A percentile compares a stretch with the other conserved stretches of the same genome.
Evolutionary conservation across 345 rosid genomes (phyloP).

Genomic region (Salix suchowensis): DNA sequence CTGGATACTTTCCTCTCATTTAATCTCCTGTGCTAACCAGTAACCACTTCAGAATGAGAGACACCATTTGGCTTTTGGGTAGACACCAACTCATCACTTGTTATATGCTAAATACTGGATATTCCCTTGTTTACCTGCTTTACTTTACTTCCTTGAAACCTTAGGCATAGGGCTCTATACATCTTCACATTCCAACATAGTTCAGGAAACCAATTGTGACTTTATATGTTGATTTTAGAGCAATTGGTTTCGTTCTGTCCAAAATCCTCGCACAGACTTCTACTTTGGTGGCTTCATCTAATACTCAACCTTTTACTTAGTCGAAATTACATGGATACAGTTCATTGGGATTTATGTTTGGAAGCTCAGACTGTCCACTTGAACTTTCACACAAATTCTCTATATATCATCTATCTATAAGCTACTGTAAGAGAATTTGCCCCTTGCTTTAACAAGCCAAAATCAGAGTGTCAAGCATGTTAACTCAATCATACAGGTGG

Average conservation of each 20-base stretch:
- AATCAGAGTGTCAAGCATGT: background rate
- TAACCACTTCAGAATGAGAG: background rate
- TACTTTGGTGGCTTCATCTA: background rate
- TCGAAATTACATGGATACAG: background rate
- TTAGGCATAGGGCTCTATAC: background rate
- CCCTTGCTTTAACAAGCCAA: background rate
- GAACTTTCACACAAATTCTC: background rate
- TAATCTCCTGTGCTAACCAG: background rate
- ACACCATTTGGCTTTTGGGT: background rate
- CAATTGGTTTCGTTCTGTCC: background rate
- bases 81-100: background rate
- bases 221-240: background rate
- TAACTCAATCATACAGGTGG: background rate
- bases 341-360: background rate
- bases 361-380: background rate
- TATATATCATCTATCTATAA: background rate
- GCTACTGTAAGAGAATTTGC: background rate
- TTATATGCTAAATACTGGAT: background rate
- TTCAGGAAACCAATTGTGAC: background rate
- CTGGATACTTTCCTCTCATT: background rate
- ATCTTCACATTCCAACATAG: background rate
- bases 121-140: background rate
- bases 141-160: background rate
- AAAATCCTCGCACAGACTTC: background rate
- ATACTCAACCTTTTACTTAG: background rate